Evolutionary conservation across 2,329 filamentous ascomycete species (phyloP).

Genomic region (Exophiala sp.): DNA sequence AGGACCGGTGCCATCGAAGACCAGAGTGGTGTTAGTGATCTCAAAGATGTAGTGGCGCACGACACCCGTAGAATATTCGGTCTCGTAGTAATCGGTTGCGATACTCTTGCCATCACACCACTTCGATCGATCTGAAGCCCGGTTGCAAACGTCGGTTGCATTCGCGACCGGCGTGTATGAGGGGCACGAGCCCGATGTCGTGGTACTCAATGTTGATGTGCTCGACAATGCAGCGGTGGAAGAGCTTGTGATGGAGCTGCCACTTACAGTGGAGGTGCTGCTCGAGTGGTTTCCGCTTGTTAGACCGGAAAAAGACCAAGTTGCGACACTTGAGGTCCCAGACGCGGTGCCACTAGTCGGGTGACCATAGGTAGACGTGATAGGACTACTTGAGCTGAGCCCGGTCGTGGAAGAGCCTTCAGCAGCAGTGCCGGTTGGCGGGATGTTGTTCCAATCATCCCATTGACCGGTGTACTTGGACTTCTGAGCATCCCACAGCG

Average conservation of each 20-base stretch:
- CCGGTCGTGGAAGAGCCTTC: too few species aligned
- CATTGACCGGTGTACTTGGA: slow-evolving; percentile 17
- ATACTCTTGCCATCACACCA: slow-evolving; percentile 21
- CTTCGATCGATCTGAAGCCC: slow-evolving; percentile 19
- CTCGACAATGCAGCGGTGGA: slow-evolving; percentile 3
- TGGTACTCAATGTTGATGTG: not conserved
- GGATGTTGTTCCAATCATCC: slow-evolving; percentile 14
- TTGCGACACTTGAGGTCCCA: not conserved
- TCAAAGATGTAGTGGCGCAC: slow-evolving; percentile 21
- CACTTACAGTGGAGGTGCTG: not conserved
- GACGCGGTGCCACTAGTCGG: not conserved
- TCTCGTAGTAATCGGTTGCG: slow-evolving; percentile 18
- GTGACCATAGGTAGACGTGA: too few species aligned
- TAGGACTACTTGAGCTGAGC: not conserved
- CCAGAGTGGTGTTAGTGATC: slow-evolving; percentile 24
- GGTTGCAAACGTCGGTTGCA: slow-evolving; percentile 20
- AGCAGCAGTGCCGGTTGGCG: too few species aligned
- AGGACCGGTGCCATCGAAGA: slow-evolving; percentile 29
- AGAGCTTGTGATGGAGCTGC: slow-evolving; percentile 3
- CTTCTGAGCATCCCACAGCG: slow-evolving; percentile 17
- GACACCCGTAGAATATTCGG: slow-evolving; percentile 17
- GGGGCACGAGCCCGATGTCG: not conserved
- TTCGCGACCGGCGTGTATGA: slow-evolving; percentile 11
- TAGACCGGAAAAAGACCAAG: too few species aligned
- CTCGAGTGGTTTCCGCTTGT: slow-evolving; percentile 2